These are phyloP conservation scores for Backusella westeae DNA, from an alignment of 192 early-diverging fungal species.

Conservation along the genomic window DNA sequence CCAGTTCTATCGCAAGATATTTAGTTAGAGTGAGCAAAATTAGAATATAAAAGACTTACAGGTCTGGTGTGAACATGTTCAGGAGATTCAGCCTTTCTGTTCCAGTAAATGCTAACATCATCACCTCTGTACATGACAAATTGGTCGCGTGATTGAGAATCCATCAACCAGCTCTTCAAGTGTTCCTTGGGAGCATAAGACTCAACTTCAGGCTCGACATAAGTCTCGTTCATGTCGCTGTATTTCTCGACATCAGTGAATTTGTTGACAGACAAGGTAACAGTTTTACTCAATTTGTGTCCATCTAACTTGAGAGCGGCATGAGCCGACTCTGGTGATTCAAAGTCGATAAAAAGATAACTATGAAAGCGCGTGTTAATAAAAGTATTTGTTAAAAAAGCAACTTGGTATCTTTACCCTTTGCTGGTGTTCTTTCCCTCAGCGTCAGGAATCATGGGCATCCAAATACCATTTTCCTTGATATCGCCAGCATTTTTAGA, in stretches of 20 bases:
- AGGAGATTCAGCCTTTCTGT: constrained; percentile 81
- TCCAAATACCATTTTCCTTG: constrained; percentile 80
- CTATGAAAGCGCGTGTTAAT: background rate
- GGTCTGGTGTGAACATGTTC: constrained; percentile 68
- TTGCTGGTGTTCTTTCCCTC: constrained; percentile 73
- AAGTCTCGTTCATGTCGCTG: constrained; percentile 68
- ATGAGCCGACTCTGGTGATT: constrained; percentile 79
- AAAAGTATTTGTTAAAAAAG: background rate
- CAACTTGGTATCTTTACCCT: constrained; percentile 38
- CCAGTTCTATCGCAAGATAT: constrained; percentile 65
- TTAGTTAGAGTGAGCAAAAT: background rate
- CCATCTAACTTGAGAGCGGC: constrained; percentile 79
- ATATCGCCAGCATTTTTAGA: constrained; percentile 69
- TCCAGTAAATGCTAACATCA: constrained; percentile 86
- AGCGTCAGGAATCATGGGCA: constrained; percentile 76
- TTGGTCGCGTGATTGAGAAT: constrained; percentile 85
- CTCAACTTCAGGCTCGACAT: constrained; percentile 72
- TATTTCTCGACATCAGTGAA: constrained; percentile 94
- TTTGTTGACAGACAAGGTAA: constrained; percentile 79
- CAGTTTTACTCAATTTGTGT: constrained; percentile 77
- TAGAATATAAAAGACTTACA: constrained; percentile 29
- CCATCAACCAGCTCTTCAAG: constrained; percentile 85
- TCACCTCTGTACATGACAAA: constrained; percentile 85
- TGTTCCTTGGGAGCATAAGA: constrained; percentile 81
- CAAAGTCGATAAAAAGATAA: constrained; percentile 93